Conservation (phyloP, 176 grass and related monocot genomes). For the Panicum miliaceum region DNA sequence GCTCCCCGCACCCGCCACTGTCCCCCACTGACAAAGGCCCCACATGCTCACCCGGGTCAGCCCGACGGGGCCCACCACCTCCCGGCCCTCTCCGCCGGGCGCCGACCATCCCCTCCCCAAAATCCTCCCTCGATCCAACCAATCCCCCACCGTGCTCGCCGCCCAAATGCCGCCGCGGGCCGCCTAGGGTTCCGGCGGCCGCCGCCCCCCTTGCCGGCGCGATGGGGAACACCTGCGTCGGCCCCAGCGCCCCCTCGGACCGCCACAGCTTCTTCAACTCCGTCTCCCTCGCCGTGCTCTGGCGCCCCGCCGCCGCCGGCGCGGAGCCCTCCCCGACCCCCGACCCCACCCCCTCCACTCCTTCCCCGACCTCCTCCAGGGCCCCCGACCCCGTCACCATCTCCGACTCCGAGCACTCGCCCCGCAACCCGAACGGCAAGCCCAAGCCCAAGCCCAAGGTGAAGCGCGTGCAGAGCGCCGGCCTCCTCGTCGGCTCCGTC, state of each 20-base stretch:
- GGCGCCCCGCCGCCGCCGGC: constrained; percentile 45
- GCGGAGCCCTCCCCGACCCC: constrained; percentile 23
- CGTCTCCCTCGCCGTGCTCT: constrained; percentile 57
- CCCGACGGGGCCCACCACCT: not conserved
- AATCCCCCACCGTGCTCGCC: constrained; percentile 31
- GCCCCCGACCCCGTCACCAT: constrained; percentile 51
- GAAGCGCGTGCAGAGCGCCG: constrained; percentile 66
- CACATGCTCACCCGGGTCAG: not conserved
- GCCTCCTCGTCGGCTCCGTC: constrained; percentile 60
- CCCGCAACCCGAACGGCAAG: constrained; percentile 32
- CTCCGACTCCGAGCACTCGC: constrained; percentile 42
- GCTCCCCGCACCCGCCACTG: not conserved
- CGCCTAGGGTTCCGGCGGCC: constrained; percentile 40
- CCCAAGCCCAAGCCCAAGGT: constrained; percentile 38
- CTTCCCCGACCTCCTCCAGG: constrained; percentile 27
- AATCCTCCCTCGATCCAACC: constrained; percentile 40
- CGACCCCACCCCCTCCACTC: constrained; percentile 3
- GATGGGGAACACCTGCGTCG: constrained; percentile 66
- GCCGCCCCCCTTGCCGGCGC: constrained; percentile 16
- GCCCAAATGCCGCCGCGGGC: constrained; percentile 1
- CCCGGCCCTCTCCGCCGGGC: constrained; percentile 18
- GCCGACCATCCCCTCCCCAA: constrained; percentile 13
- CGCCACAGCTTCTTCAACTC: constrained; percentile 61
- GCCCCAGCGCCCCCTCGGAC: constrained; percentile 31
- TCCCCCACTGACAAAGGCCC: constrained; percentile 20